A percentile compares a stretch with the other conserved stretches of the same genome.
Conservation (phyloP, 345 rosid species). For the Lepidium sativum region DNA sequence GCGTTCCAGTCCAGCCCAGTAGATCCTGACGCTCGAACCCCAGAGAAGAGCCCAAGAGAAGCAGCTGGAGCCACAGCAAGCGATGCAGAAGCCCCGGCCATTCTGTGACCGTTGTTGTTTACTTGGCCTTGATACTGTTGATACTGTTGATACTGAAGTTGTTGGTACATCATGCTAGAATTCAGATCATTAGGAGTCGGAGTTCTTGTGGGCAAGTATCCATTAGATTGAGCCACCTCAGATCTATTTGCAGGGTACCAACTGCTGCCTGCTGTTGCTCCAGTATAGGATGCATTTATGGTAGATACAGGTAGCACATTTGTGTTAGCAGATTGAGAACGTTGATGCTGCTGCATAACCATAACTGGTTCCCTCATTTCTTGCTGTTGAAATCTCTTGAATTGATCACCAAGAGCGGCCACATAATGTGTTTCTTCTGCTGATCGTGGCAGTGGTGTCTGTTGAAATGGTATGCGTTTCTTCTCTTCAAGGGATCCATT, state of each 20-base stretch:
- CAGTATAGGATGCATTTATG: constrained; percentile 45
- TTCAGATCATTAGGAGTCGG: constrained; percentile 30
- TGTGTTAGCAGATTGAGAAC: constrained; percentile 36
- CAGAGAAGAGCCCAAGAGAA: constrained; percentile 85
- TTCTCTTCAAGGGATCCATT: constrained; percentile 37
- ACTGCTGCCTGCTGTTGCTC: constrained; percentile 32
- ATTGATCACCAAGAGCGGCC: constrained; percentile 41
- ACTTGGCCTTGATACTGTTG: constrained; percentile 55
- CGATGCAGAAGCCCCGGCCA: constrained; percentile 23
- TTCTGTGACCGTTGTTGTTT: constrained; percentile 34
- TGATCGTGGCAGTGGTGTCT: constrained; percentile 36
- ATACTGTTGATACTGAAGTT: constrained; percentile 50
- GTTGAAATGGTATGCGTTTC: constrained; percentile 46
- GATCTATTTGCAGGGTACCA: constrained; percentile 48
- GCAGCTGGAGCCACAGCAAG: constrained; percentile 68
- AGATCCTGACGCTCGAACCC: constrained; percentile 51
- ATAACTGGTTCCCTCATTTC: constrained; percentile 58
- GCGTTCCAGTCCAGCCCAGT: constrained; percentile 75
- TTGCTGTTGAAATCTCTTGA: constrained; percentile 49
- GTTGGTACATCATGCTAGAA: constrained; percentile 47
- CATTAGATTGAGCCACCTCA: constrained; percentile 51
- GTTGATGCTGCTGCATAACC: constrained; percentile 62
- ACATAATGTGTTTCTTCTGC: constrained; percentile 45
- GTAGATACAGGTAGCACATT: constrained; percentile 44
- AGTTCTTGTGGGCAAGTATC: constrained; percentile 41